Base-by-base conservation (phyloP, 129 eudicot genomes). In the Centella asiatica region DNA sequence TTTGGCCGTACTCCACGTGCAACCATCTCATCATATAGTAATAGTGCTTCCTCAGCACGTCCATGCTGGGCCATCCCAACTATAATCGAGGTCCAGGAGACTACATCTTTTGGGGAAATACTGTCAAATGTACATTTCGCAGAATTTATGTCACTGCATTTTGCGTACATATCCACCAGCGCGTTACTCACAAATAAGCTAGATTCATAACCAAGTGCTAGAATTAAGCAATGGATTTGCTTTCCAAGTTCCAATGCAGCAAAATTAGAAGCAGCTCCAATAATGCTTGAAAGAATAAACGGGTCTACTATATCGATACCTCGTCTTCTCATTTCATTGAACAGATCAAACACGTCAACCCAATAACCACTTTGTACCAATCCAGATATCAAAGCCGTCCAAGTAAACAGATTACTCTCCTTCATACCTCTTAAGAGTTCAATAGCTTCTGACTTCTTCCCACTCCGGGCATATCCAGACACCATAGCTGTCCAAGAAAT, bases 1-100 rank as follows among this genome's bases (percentile, higher is more conserved):
- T 90, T 90, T 17, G 95, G 97, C 44, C 77, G 75, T 8, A 83
- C 49, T 46, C 89, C 89, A 49, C 63, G 60, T 15, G 42, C 67
- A 40, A 71, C 47, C 97, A 90, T 83, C 58, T 79, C 71, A 60
- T 86, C 83, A 40, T 83, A 90, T 19, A 86, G 40, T 0, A 76
- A 67, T 31, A 90, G 55, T 39, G 97, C 95, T 74, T 86, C 87
- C 33, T 69, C 28, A 28, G 89, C 97, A 65, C 53, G 77, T 17
- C 97, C 97, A 48, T 90, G 95, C 66, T 90, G 97, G 17, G 95
- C 97, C 73, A 78, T 62, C 28, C 97, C 97, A 28, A 90, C 89
- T 13, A 86, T 90, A 18, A 90, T 83, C 0, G 97, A 90, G 53
- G 97, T 90, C 95, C 97, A 90, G n/a, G 97, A 90, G 59, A 86